phyloP scores from a whole-genome alignment of 352 stramenopile genomes.

The Peronospora farinosa region DNA sequence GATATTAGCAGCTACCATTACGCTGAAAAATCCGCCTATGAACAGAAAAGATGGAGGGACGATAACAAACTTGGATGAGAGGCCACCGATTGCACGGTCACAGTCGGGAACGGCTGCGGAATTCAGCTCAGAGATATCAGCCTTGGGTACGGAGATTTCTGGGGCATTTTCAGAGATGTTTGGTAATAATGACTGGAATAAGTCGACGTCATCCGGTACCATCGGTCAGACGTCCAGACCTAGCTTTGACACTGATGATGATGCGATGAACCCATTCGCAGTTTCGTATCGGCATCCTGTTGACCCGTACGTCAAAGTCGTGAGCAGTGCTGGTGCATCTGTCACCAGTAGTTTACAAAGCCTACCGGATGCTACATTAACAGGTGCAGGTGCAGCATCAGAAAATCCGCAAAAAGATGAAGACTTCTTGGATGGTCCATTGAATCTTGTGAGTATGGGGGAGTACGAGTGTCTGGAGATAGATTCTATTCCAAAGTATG shows the following conservation, averaged over 20 bases:
- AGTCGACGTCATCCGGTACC: slow-evolving; percentile 4
- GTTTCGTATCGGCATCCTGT: slow-evolving; percentile 39
- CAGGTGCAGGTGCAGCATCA: not conserved
- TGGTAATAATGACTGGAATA: slow-evolving; percentile 14
- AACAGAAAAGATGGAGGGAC: slow-evolving; percentile 7
- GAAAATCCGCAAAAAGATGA: slow-evolving; percentile 20
- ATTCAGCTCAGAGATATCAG: slow-evolving; percentile 29
- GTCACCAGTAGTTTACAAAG: slow-evolving; percentile 20
- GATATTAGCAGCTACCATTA: slow-evolving; percentile 52
- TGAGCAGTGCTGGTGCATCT: slow-evolving; percentile 18
- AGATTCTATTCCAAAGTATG: slow-evolving; percentile 68
- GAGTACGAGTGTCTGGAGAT: slow-evolving; percentile 74
- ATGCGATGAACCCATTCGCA: slow-evolving; percentile 66
- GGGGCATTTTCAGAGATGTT: slow-evolving; percentile 32
- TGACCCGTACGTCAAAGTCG: slow-evolving; percentile 18
- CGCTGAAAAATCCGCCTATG: slow-evolving; percentile 42
- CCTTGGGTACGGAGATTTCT: slow-evolving; percentile 23
- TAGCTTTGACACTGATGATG: slow-evolving; percentile 37
- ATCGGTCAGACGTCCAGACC: slow-evolving; percentile 7
- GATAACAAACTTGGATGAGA: slow-evolving; percentile 1
- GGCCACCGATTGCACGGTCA: slow-evolving; percentile 1
- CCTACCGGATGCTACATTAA: slow-evolving; percentile 12
- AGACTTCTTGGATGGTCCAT: slow-evolving; percentile 21
- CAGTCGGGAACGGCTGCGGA: slow-evolving; percentile 20
- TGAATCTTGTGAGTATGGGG: slow-evolving; percentile 49